These are phyloP conservation scores for Hypholoma fasciculare DNA, from an alignment of 768 basidiomycete species.

Conservation along the genomic window DNA sequence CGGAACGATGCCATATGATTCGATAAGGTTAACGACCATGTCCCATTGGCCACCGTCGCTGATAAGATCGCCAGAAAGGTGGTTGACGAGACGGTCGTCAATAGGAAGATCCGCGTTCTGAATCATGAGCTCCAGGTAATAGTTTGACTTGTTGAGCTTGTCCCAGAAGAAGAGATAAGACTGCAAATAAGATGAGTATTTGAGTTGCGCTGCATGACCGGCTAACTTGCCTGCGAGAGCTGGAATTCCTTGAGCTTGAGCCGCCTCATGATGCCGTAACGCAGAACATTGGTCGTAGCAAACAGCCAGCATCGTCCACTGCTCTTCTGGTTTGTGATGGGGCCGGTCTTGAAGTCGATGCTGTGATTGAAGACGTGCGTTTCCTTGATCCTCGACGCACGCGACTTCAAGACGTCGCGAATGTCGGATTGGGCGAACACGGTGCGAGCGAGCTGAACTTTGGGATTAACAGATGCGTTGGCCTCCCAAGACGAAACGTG, in stretches of 20 bases:
- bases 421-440: slow-evolving; percentile 73
- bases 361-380: slow-evolving; percentile 82
- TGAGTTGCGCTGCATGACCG: not conserved
- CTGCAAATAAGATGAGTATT: slow-evolving; percentile 30
- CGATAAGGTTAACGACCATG: slow-evolving; percentile 66
- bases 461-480: slow-evolving; percentile 51
- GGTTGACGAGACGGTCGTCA: slow-evolving; percentile 80
- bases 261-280: slow-evolving; percentile 83
- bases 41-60: slow-evolving; percentile 96
- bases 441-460: slow-evolving; percentile 73
- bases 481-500: slow-evolving; percentile 72
- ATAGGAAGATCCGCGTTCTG: slow-evolving; percentile 77
- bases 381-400: slow-evolving; percentile 61
- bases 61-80: slow-evolving; percentile 76
- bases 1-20: slow-evolving; percentile 87
- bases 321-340: slow-evolving; percentile 84
- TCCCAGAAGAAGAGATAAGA: slow-evolving; percentile 96
- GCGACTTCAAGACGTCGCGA: slow-evolving; percentile 59
- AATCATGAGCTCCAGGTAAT: slow-evolving; percentile 87
- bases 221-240: slow-evolving; percentile 70
- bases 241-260: slow-evolving; percentile 88
- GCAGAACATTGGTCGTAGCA: slow-evolving; percentile 84
- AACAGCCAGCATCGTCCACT: slow-evolving; percentile 97
- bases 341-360: slow-evolving; percentile 78
- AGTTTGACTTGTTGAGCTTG: slow-evolving; percentile 92